Evolutionary conservation across 306 rosid genomes (phyloP), one percentile per base, ranked within the genome.

Genomic region (Castanea sativa): DNA sequence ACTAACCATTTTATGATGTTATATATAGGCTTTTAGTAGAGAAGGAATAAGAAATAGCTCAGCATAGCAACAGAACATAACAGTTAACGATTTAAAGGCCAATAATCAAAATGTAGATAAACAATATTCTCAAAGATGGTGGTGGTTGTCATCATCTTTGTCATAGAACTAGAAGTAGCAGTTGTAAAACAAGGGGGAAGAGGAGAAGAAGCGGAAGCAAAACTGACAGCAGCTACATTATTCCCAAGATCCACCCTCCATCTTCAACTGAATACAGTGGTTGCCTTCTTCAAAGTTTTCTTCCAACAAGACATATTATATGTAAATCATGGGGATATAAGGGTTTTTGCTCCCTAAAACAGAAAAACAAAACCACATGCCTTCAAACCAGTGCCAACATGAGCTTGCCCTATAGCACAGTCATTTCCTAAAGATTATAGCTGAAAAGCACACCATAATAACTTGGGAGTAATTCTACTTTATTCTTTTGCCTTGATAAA

Each of bases 391-490:
- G 30, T 45, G 72, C 20, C 55, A 25, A 79, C 64, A 53, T 68
- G 56, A 57, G 32, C 65, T 23, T 69, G 61, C 27, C 84, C 74
- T 18, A 6, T 63, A 55, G 64, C 67, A 76, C 10, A 41, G 56
- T 61, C 64, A 35, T 56, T 33, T 57, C 58, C 49, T 21, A 35
- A 21, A 60, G 49, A 75, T 55, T 75, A 76, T 73, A 63, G 65
- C 74, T 63, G 74, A 52, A 76, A 73, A 68, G 69, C 57, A 41
- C n/a, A 71, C 74, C 65, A 76, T 73, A 27, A 51, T 23, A 76
- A 56, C 52, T 60, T 32, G 68, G 49, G 53, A 21, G 30, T 63
- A 18, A 64, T 29, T 80, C 77, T 76, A 10, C 59, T 68, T 81
- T 56, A 64, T 58, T 38, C 57, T 78, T 41, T 65, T 73, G 18